Evolutionary conservation across 2,329 filamentous ascomycete species (phyloP), one percentile per base, ranked within the genome.

Genomic region (Calonectria pauciramosa): DNA sequence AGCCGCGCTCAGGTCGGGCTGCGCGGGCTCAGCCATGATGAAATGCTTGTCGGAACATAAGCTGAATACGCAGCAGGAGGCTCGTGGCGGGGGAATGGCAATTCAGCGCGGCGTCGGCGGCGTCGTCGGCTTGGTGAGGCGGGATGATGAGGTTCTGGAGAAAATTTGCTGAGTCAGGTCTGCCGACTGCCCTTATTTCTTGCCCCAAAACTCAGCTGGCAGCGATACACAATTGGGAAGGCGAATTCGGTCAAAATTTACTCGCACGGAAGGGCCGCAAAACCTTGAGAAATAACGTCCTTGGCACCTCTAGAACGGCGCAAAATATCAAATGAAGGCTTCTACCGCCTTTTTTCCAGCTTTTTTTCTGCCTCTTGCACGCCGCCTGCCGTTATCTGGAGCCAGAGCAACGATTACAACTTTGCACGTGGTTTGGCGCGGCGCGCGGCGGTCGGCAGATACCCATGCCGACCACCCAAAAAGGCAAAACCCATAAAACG

Each of bases 151-250:
- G 77, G 80, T 82, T 81, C 80, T 78, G 83, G 82, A 85, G 83
- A 86, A 86, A 86, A 83, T 86, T 85, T 86, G 86, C 85, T 85
- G 84, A 85, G 80, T 85, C 81, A 86, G 84, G 79, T 80, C 73
- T 70, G 70, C 68, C 80, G 75, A 78, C 76, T 85, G 84, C 84
- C 84, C 83, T 86, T 84, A 85, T 84, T 84, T 83, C 82, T 79
- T 85, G 84, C 84, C 84, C 84, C 84, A 82, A 81, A 82, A 81
- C 79, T 82, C 80, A 80, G 82, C 78, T 79, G 79, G 76, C 72
- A 73, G 77, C 79, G 85, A 86, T 86, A 86, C 85, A 86, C 85
- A 86, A 85, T 65, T 72, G 75, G 77, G 82, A 84, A 80, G 80
- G 75, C 69, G 63, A 70, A 66, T 63, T 51, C 59, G 70, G 38